Percentiles rank a stretch among this genome's conserved stretches.
Evolutionary conservation across 352 stramenopile genomes (phyloP).

Genomic region (Globisporangium paroecandrum): DNA sequence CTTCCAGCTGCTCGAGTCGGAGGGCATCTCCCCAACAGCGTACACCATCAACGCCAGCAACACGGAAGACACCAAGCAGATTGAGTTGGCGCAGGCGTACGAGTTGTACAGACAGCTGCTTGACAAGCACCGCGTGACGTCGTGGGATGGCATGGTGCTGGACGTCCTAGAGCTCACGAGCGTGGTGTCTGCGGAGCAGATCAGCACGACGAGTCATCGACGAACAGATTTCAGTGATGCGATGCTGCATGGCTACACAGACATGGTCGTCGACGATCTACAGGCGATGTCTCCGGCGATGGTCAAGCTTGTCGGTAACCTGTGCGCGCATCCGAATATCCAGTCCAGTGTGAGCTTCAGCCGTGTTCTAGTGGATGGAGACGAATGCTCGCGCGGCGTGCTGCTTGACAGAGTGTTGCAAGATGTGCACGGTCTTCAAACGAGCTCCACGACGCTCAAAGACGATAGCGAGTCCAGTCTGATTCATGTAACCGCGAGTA

Average conservation of each 20-base stretch:
- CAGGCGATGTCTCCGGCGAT: constrained; percentile 69
- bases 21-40: constrained; percentile 41
- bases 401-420: constrained; percentile 41
- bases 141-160: constrained; percentile 66
- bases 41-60: constrained; percentile 31
- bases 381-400: constrained; percentile 28
- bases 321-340: constrained; percentile 38
- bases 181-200: constrained; percentile 19
- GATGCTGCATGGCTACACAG: constrained; percentile 43
- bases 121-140: constrained; percentile 45
- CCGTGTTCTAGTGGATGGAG: constrained; percentile 29
- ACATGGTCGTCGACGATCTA: constrained; percentile 70
- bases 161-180: constrained; percentile 32
- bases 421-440: neutral
- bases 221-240: constrained; percentile 31
- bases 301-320: constrained; percentile 38
- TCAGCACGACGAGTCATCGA: neutral
- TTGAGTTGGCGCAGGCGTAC: constrained; percentile 52
- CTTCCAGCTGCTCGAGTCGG: constrained; percentile 63
- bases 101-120: constrained; percentile 49
- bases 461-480: neutral
- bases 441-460: neutral
- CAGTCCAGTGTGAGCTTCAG: constrained; percentile 56
- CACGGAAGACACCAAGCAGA: constrained; percentile 15
- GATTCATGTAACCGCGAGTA: neutral